Evolutionary conservation across 1,284 basidiomycete species (phyloP).

Genomic region (Malassezia obtusa): DNA sequence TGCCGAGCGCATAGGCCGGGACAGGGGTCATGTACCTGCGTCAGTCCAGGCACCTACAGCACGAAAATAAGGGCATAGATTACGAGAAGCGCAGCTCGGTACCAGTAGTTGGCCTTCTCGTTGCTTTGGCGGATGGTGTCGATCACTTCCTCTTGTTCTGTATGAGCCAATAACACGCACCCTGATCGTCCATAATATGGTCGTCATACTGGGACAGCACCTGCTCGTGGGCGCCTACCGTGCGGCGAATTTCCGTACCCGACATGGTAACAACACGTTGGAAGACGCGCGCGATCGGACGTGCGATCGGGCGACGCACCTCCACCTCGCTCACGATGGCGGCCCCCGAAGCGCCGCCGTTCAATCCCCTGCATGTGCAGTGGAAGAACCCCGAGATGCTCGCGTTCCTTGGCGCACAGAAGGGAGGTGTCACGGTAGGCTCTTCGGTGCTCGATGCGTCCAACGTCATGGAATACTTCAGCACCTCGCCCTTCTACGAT

Average conservation of each 20-base stretch:
- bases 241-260: neutral
- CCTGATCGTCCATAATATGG: slow-evolving; percentile 15
- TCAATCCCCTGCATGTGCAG: slow-evolving; percentile 28
- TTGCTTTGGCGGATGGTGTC: slow-evolving; percentile 26
- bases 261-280: neutral
- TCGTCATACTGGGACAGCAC: slow-evolving; percentile 31
- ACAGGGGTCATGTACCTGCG: slow-evolving; percentile 38
- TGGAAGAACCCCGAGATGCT: slow-evolving; percentile 41
- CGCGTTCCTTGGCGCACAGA: slow-evolving; percentile 25
- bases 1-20: slow-evolving; percentile 37
- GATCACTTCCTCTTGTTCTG: slow-evolving; percentile 39
- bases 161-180: slow-evolving; percentile 10
- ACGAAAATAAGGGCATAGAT: slow-evolving; percentile 28
- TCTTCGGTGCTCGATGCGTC: slow-evolving; percentile 20
- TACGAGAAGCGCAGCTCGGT: slow-evolving; percentile 28
- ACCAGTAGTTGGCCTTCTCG: slow-evolving; percentile 39
- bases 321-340: slow-evolving; percentile 1
- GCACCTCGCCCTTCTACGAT: slow-evolving; percentile 41
- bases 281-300: no score
- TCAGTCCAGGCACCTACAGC: slow-evolving; percentile 10
- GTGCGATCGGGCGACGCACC: neutral
- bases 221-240: slow-evolving; percentile 17
- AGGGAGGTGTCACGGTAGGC: slow-evolving; percentile 6
- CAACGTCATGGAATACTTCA: slow-evolving; percentile 41
- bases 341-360: neutral